Base-by-base conservation (phyloP, 139 green algal species). In the Raphidocelis subcapitata region DNA sequence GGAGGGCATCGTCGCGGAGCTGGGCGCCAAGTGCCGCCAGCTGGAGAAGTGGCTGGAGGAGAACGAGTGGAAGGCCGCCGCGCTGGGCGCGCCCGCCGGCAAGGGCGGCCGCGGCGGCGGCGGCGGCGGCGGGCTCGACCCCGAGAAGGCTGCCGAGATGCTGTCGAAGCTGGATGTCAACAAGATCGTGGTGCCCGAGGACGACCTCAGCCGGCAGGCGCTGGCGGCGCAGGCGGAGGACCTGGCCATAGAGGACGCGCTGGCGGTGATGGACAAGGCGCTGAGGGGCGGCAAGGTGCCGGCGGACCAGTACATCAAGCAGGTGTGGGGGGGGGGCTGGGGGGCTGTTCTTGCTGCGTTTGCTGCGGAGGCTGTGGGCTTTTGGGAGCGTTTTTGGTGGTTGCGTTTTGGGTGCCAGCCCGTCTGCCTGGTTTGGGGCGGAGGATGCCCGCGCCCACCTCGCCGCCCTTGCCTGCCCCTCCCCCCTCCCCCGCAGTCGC, bases 161-260 rank as follows among this genome's bases (percentile, higher is more conserved):
- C 41, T 49, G 41, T 49, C 41, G 41, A 49, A 49, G 41, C 35
- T 74, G 31, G 79, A 80, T 33, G 56, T 77, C 1, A 70, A 70
- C 61, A 77, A 77, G 60, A 54, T 73, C 0, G 81, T 95, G 62
- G 77, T 88, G 64, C 84, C 91, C 4, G 73, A 79, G 10, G 93
- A 98, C 76, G 65, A 74, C 0, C 76, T 94, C 47, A 85, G 73
- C 18, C 71, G 73, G 66, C 92, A 97, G 78, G 87, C 89, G 20
- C 76, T 97, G 60, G 79, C 89, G 32, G 80, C 79, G 36, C 83
- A 92, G 74, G 86, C 91, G 10, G 79, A 91, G 66, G 93, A 98
- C 73, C 59, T 95, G 69, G 93, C 93, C 1, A 66, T 94, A 14
- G 93, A 98, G 83, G 93, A 98, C 69, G 64, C 85, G 18, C 72